These are phyloP conservation scores for Microcos paniculata DNA, from an alignment of 345 rosid genomes.

Conservation along the genomic window DNA sequence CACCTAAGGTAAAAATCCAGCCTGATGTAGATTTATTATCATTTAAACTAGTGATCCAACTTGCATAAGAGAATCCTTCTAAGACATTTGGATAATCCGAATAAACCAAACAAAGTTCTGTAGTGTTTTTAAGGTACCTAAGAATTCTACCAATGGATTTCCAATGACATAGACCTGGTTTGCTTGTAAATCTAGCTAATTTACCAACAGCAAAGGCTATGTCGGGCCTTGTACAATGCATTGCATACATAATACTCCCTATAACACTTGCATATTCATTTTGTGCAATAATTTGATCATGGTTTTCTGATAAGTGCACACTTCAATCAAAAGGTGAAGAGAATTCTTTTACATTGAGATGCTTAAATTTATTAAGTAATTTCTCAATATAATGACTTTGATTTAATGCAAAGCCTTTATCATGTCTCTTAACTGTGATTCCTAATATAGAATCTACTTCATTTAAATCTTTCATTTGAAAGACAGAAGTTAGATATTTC, in stretches of 20 bases:
- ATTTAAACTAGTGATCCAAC: slow-evolving; percentile 14
- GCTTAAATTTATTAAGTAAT: background rate
- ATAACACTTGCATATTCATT: no score
- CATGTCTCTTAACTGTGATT: background rate
- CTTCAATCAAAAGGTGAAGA: background rate
- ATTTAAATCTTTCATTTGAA: slow-evolving; percentile 1
- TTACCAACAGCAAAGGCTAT: background rate
- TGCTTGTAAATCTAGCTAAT: slow-evolving; percentile 10
- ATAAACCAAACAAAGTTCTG: background rate
- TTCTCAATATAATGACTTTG: no score
- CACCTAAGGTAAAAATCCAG: background rate
- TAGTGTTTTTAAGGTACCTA: background rate
- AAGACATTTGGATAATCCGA: background rate
- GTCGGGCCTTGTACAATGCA: background rate
- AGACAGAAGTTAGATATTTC: background rate
- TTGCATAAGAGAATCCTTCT: slow-evolving; percentile 9
- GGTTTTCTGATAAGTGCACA: background rate
- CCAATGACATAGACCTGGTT: background rate
- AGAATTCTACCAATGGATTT: background rate
- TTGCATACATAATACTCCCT: slow-evolving; percentile 4
- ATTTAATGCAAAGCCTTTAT: no score
- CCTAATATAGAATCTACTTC: background rate
- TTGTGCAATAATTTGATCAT: background rate
- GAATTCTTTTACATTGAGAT: background rate
- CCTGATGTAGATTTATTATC: background rate